A percentile compares a stretch with the other conserved stretches of the same genome.
Evolutionary conservation across 495 filamentous ascomycete genomes (phyloP).

Genomic region (Daldinia caldariorum): DNA sequence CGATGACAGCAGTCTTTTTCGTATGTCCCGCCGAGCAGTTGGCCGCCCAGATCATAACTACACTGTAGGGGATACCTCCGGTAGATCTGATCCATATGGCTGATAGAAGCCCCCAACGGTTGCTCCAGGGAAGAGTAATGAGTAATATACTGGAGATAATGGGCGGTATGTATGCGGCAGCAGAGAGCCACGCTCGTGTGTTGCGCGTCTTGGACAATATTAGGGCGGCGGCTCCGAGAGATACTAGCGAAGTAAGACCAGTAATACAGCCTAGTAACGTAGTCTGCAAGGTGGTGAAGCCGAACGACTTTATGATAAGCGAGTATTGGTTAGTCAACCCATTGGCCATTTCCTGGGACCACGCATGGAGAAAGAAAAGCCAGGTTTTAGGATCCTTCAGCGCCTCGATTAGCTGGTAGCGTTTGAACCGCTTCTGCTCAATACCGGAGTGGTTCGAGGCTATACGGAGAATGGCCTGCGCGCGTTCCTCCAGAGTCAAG

Average conservation of each 20-base stretch:
- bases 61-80: slow-evolving; percentile 52
- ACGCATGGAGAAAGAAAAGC: slow-evolving; percentile 55
- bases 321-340: slow-evolving; percentile 57
- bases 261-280: slow-evolving; percentile 50
- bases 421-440: slow-evolving; percentile 71
- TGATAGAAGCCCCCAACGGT: slow-evolving; percentile 52
- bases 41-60: slow-evolving; percentile 53
- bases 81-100: slow-evolving; percentile 54
- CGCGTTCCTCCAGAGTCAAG: slow-evolving; percentile 57
- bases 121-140: slow-evolving; percentile 52
- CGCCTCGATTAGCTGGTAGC: slow-evolving; percentile 67
- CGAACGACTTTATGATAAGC: slow-evolving; percentile 56
- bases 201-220: slow-evolving; percentile 51
- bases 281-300: slow-evolving; percentile 54
- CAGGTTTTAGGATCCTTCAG: slow-evolving; percentile 66
- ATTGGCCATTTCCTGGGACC: slow-evolving; percentile 57
- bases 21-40: slow-evolving; percentile 53
- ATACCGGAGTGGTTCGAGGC: slow-evolving; percentile 71
- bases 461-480: slow-evolving; percentile 66
- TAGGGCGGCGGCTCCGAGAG: slow-evolving; percentile 43
- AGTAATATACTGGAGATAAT: slow-evolving; percentile 49
- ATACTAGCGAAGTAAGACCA: slow-evolving; percentile 51
- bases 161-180: slow-evolving; percentile 47
- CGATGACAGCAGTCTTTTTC: slow-evolving; percentile 60
- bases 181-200: slow-evolving; percentile 53